Percentiles rank a stretch among this genome's conserved stretches.
phyloP scores from a whole-genome alignment of 495 filamentous ascomycete species.

The Podospora australis region DNA sequence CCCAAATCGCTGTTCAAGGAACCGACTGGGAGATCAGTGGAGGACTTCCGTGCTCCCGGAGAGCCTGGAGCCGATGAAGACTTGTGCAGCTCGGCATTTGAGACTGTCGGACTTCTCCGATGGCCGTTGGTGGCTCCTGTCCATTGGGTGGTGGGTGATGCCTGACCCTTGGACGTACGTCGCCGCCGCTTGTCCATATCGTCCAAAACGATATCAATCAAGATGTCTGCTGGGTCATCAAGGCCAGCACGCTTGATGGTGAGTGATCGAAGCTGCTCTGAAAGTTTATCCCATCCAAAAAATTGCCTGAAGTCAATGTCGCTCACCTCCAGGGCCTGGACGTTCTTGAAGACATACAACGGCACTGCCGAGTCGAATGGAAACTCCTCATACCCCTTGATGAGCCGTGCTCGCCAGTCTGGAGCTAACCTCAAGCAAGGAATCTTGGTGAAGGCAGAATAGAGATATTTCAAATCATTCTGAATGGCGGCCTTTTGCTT shows the following conservation, averaged over 20 bases:
- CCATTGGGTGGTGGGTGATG: slow-evolving; percentile 66
- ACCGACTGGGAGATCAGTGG: slow-evolving; percentile 38
- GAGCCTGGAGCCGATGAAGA: slow-evolving; percentile 59
- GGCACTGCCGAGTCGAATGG: slow-evolving; percentile 98
- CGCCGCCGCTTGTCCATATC: slow-evolving; percentile 88
- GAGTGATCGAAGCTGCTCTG: slow-evolving; percentile 31
- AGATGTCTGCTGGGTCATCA: slow-evolving; percentile 82
- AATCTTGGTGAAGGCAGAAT: slow-evolving; percentile 97
- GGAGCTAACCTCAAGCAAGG: slow-evolving; percentile 82
- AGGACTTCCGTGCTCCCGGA: slow-evolving; percentile 48
- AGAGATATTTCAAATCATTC: slow-evolving; percentile 87
- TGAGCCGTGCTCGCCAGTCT: slow-evolving; percentile 80
- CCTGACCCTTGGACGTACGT: slow-evolving; percentile 76
- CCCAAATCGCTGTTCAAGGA: slow-evolving; percentile 39
- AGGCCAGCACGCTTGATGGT: slow-evolving; percentile 82
- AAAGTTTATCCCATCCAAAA: slow-evolving; percentile 59
- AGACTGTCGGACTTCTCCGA: slow-evolving; percentile 46
- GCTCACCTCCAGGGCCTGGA: slow-evolving; percentile 85
- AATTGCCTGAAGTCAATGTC: slow-evolving; percentile 95
- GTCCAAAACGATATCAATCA: slow-evolving; percentile 89
- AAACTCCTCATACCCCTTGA: slow-evolving; percentile 93
- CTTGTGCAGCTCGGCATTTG: slow-evolving; percentile 50
- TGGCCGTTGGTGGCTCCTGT: slow-evolving; percentile 52
- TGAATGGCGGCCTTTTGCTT: slow-evolving; percentile 79
- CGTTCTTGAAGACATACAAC: slow-evolving; percentile 89